Percentiles rank a stretch among this genome's conserved stretches.
Conservation (phyloP, 805 yeast genomes). For the Kluyveromyces starmeri region DNA sequence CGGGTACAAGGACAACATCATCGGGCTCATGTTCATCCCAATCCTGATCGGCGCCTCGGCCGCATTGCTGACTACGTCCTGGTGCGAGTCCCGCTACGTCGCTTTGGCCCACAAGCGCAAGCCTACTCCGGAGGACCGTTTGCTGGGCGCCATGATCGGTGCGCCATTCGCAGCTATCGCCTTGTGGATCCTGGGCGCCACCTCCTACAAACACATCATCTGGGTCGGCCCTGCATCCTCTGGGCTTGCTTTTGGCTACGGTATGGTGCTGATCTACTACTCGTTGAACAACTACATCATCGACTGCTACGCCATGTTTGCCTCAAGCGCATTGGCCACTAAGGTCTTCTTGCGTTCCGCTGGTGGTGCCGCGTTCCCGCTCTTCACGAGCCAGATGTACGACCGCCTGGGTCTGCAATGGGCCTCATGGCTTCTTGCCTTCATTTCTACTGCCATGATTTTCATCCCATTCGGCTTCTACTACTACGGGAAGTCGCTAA, state of each 20-base stretch:
- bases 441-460: conserved; percentile 70
- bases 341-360: conserved; percentile 73
- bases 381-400: conserved; percentile 77
- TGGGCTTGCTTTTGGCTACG: conserved; percentile 74
- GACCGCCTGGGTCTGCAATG: conserved; percentile 63
- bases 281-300: conserved; percentile 77
- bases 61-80: conserved; percentile 68
- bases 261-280: conserved; percentile 69
- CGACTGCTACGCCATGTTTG: conserved; percentile 77
- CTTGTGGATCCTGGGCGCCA: conserved; percentile 72
- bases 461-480: conserved; percentile 63
- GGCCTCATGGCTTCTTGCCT: conserved; percentile 75
- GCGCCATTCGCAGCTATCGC: conserved; percentile 77
- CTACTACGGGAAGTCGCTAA: conserved; percentile 52
- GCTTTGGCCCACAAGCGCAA: conserved; percentile 42
- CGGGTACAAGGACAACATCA: conserved; percentile 64
- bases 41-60: conserved; percentile 77
- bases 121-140: conserved; percentile 73
- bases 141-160: conserved; percentile 75
- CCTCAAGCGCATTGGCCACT: conserved; percentile 75
- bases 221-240: conserved; percentile 78
- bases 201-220: conserved; percentile 56
- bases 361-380: conserved; percentile 82
- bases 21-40: conserved; percentile 86
- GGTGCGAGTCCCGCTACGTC: conserved; percentile 55